phyloP scores from a whole-genome alignment of 1,284 basidiomycete genomes.

The Pyrrhoderma lamaoense region DNA sequence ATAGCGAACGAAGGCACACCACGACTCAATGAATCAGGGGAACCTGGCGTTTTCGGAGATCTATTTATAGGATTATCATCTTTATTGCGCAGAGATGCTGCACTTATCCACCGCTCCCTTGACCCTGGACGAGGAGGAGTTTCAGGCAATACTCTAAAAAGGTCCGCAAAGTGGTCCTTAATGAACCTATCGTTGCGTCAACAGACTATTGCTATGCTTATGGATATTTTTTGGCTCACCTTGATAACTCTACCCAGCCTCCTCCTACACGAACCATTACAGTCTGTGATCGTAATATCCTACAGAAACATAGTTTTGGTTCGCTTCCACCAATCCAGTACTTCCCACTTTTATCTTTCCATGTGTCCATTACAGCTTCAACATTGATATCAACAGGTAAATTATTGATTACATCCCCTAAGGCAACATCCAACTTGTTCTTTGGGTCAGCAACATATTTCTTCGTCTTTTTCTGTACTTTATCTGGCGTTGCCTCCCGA shows the following conservation, averaged over 20 bases:
- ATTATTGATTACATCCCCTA: conserved; percentile 85
- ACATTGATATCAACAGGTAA: conserved; percentile 82
- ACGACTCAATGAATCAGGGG: conserved; percentile 56
- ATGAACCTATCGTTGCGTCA: conserved; percentile 86
- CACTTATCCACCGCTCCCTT: conserved; percentile 76
- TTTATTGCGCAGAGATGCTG: conserved; percentile 26
- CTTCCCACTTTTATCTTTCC: conserved; percentile 88
- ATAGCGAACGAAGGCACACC: conserved; percentile 41
- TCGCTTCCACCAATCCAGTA: conserved; percentile 93
- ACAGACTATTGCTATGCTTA: conserved; percentile 11
- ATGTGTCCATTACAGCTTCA: conserved; percentile 73
- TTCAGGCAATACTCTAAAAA: conserved; percentile 58
- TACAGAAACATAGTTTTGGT: conserved; percentile 83
- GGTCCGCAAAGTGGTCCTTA: conserved; percentile 76
- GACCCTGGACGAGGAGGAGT: conserved; percentile 45
- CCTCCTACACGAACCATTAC: conserved; percentile 95
- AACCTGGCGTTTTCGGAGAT: conserved; percentile 44
- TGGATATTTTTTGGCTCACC: too few species aligned
- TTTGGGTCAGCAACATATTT: conserved; percentile 82
- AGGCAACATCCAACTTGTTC: conserved; percentile 86
- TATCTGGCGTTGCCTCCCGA: conserved; percentile 39
- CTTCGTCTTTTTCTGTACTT: conserved; percentile 31
- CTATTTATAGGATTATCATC: conserved; percentile 24
- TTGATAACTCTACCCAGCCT: conserved; percentile 88
- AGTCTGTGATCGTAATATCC: conserved; percentile 84